These are phyloP conservation scores for Bertia moriformis DNA, from an alignment of 2,329 filamentous ascomycete genomes.

Conservation along the genomic window DNA sequence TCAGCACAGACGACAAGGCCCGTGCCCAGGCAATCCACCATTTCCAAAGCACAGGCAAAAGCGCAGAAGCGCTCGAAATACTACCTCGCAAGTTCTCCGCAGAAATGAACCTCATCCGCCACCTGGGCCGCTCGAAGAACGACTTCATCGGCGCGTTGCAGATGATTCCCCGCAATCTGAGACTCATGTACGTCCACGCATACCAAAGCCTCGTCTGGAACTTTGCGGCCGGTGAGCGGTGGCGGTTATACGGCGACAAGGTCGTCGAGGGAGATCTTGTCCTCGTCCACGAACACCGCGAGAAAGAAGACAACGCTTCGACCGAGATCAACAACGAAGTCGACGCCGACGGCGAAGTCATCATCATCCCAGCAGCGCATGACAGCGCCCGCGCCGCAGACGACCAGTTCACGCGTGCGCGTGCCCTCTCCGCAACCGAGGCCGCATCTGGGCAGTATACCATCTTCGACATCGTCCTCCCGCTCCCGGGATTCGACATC, in stretches of 20 bases:
- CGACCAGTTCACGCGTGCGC: slow-evolving; percentile 52
- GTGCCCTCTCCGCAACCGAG: slow-evolving; percentile 64
- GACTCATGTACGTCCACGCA: slow-evolving; percentile 90
- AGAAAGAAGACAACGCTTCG: slow-evolving; percentile 10
- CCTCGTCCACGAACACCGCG: slow-evolving; percentile 21
- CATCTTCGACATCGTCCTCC: slow-evolving; percentile 80
- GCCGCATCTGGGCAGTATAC: slow-evolving; percentile 60
- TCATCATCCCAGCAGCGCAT: slow-evolving; percentile 42
- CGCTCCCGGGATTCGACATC: slow-evolving; percentile 82
- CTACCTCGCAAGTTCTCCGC: slow-evolving; percentile 73
- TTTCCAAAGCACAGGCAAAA: slow-evolving; percentile 50
- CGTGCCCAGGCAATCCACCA: slow-evolving; percentile 67
- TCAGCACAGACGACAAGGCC: slow-evolving; percentile 61
- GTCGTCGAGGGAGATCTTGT: slow-evolving; percentile 81
- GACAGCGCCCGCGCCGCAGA: slow-evolving; percentile 37
- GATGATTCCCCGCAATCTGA: slow-evolving; percentile 65
- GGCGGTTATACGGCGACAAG: slow-evolving; percentile 56
- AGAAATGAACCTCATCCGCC: slow-evolving; percentile 64
- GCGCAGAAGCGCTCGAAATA: slow-evolving; percentile 43
- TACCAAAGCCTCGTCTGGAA: slow-evolving; percentile 97
- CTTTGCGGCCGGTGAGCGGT: slow-evolving; percentile 65
- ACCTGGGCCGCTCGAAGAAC: slow-evolving; percentile 44
- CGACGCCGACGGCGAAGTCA: slow-evolving; percentile 49
- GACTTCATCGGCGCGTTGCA: slow-evolving; percentile 75
- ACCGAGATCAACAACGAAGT: slow-evolving; percentile 21